These are phyloP conservation scores for Saccharomyces hybrid DNA, from an alignment of 1,139 yeast species.

Conservation along the genomic window DNA sequence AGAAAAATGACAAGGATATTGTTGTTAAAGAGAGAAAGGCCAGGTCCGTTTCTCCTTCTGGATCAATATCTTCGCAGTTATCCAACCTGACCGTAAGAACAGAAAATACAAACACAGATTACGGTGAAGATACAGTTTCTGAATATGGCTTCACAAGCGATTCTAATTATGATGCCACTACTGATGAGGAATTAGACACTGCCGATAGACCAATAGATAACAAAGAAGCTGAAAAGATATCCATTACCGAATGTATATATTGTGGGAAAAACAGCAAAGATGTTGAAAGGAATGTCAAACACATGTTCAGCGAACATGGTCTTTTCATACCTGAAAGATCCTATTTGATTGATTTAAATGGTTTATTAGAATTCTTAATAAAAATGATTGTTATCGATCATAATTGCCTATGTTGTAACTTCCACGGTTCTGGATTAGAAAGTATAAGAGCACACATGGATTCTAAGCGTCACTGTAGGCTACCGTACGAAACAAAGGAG, in stretches of 20 bases:
- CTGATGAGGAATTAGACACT: slow-evolving; percentile 23
- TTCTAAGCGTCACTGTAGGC: slow-evolving; percentile 76
- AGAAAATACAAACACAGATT: slow-evolving; percentile 32
- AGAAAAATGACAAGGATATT: neutral
- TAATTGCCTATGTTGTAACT: slow-evolving; percentile 75
- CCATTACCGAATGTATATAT: slow-evolving; percentile 37
- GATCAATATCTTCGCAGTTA: slow-evolving; percentile 48
- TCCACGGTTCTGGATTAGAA: slow-evolving; percentile 75
- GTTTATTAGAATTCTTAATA: slow-evolving; percentile 65
- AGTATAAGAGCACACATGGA: slow-evolving; percentile 88
- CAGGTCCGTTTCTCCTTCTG: slow-evolving; percentile 41
- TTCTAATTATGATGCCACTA: slow-evolving; percentile 34
- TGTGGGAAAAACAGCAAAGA: slow-evolving; percentile 37
- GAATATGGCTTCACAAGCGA: slow-evolving; percentile 42
- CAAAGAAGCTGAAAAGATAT: slow-evolving; percentile 20
- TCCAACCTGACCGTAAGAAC: slow-evolving; percentile 51
- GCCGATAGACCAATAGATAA: slow-evolving; percentile 17
- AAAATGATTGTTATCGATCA: slow-evolving; percentile 83
- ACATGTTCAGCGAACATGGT: slow-evolving; percentile 75
- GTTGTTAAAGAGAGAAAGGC: neutral
- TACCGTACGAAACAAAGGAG: slow-evolving; percentile 80
- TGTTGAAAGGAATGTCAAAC: slow-evolving; percentile 60
- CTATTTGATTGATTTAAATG: slow-evolving; percentile 61
- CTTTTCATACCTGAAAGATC: slow-evolving; percentile 77
- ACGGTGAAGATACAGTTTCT: slow-evolving; percentile 45